Percentiles rank a stretch among this genome's conserved stretches.
These are phyloP conservation scores for Cyclotella distinguenda DNA, from an alignment of 108 stramenopile genomes.

Conservation along the genomic window DNA sequence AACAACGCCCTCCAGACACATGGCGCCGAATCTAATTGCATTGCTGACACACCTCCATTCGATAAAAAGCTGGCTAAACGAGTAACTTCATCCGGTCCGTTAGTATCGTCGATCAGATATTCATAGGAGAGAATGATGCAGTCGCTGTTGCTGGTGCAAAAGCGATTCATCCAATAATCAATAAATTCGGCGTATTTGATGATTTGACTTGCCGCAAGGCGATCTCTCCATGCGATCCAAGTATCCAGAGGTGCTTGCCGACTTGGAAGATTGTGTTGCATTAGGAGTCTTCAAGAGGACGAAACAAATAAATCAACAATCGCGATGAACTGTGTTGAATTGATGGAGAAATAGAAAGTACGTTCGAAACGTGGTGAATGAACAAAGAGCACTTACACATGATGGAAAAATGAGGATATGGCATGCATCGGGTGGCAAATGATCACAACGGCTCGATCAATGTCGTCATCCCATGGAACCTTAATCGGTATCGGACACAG, in stretches of 20 bases:
- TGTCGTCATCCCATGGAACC: conserved; percentile 32
- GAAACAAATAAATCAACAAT: neutral
- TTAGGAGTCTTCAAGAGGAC: conserved; percentile 6
- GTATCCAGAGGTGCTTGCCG: conserved; percentile 21
- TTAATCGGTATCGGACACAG: no score
- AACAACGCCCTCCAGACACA: conserved; percentile 37
- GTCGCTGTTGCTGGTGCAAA: conserved; percentile 17
- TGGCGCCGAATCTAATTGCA: conserved; percentile 23
- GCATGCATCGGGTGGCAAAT: conserved; percentile 39
- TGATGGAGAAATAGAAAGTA: no score
- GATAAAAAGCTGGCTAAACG: conserved; percentile 24
- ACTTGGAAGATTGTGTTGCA: conserved; percentile 33
- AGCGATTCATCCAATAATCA: conserved; percentile 41
- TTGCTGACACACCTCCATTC: conserved; percentile 17
- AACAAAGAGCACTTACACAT: no score
- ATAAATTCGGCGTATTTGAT: conserved; percentile 22
- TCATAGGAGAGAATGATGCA: conserved; percentile 33
- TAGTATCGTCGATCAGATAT: conserved; percentile 10
- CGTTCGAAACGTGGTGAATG: no score
- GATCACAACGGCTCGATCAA: conserved; percentile 28
- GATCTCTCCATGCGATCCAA: conserved; percentile 35
- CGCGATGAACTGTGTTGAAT: no score
- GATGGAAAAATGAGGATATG: conserved; percentile 33
- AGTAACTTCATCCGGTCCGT: conserved; percentile 29
- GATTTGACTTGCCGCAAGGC: conserved; percentile 25